These are phyloP conservation scores for Saitozyma sp. DNA, from an alignment of 768 basidiomycete genomes.

Conservation along the genomic window DNA sequence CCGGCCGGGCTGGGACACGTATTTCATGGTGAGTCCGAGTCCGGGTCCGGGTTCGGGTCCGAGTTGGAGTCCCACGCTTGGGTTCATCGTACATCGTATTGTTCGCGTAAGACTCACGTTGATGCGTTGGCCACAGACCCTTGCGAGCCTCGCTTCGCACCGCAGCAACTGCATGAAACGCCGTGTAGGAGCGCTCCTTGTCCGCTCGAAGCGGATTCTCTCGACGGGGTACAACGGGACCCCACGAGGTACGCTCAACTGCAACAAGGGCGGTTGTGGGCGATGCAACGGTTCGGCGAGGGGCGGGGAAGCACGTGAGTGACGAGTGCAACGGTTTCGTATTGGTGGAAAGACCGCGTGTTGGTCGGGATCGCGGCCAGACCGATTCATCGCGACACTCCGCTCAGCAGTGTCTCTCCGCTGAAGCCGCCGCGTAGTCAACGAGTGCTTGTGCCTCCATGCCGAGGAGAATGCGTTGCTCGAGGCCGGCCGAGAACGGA, in stretches of 20 bases:
- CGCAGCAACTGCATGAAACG: constrained; percentile 94
- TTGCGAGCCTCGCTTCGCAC: constrained; percentile 82
- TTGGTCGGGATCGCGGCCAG: neutral
- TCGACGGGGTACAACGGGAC: constrained; percentile 83
- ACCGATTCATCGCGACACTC: neutral
- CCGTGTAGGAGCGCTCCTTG: constrained; percentile 89
- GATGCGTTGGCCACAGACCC: constrained; percentile 59
- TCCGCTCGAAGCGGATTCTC: constrained; percentile 62
- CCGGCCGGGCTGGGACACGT: constrained; percentile 89
- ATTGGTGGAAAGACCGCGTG: neutral
- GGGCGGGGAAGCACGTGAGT: constrained; percentile 55
- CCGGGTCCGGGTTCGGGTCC: neutral
- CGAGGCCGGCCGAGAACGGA: constrained; percentile 87
- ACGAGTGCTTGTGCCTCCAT: constrained; percentile 90
- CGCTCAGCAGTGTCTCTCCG: constrained; percentile 2
- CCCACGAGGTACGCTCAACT: constrained; percentile 83
- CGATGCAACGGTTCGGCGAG: constrained; percentile 65
- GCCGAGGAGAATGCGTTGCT: constrained; percentile 97
- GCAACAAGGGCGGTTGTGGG: constrained; percentile 84
- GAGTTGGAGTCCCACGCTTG: too few species aligned
- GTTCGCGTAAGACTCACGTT: neutral
- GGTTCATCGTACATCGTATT: neutral
- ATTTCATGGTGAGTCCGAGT: constrained; percentile 77
- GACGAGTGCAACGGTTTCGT: too few species aligned
- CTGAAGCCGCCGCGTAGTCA: constrained; percentile 45